Evolutionary conservation across 208 protist genomes (phyloP).

Genomic region (Acanthamoeba comandoni): DNA sequence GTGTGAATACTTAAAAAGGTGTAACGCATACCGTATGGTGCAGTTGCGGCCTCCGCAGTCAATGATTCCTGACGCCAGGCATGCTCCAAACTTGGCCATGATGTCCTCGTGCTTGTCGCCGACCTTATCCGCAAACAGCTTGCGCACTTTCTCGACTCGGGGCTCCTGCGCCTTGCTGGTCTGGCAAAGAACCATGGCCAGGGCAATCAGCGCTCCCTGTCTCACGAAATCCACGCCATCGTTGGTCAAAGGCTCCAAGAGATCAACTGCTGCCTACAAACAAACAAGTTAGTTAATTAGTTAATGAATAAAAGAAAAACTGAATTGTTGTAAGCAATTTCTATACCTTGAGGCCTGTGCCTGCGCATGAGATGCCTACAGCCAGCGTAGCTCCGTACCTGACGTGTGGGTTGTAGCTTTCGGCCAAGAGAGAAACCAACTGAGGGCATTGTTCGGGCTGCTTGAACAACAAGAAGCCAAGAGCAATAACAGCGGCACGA

Average conservation of each 20-base stretch:
- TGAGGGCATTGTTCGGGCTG: conserved; percentile 93
- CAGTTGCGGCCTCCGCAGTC: conserved; percentile 97
- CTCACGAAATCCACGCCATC: conserved; percentile 97
- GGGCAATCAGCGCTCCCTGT: conserved; percentile 96
- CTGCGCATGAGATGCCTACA: conserved; percentile 97
- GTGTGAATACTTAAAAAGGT: too few species aligned
- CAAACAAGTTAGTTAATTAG: background rate
- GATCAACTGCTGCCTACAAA: conserved; percentile 91
- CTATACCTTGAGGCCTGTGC: conserved; percentile 90
- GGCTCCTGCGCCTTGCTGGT: conserved; percentile 91
- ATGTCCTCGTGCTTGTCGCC: conserved; percentile 94
- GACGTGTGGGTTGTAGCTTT: conserved; percentile 99
- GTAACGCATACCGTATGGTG: conserved; percentile 91
- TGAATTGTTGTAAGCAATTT: background rate
- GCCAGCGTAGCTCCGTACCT: conserved; percentile 97
- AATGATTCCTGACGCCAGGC: conserved; percentile 96
- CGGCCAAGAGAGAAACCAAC: conserved; percentile 91
- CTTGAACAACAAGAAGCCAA: conserved; percentile 98
- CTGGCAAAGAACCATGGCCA: conserved; percentile 97
- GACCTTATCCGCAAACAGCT: conserved; percentile 84
- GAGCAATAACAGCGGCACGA: conserved; percentile 96
- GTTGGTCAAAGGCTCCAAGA: conserved; percentile 94
- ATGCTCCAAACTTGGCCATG: conserved; percentile 97
- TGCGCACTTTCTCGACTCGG: conserved; percentile 88
- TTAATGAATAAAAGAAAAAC: too few species aligned